A percentile compares a stretch with the other conserved stretches of the same genome.
These are phyloP conservation scores for Picea glauca DNA, from an alignment of 75 land plant genomes.

Conservation along the genomic window DNA sequence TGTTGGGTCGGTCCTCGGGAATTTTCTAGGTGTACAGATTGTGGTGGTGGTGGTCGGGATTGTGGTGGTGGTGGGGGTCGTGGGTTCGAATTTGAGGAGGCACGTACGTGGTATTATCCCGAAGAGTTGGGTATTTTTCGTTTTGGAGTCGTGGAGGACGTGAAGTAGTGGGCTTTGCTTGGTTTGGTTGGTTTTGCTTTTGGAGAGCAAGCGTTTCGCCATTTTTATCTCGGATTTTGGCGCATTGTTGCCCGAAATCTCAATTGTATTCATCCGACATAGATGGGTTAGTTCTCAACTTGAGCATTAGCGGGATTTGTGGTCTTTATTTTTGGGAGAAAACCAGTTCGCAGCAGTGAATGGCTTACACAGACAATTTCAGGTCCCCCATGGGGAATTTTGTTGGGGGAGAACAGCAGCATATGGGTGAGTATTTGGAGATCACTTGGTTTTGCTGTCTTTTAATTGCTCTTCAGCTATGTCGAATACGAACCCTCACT, in stretches of 20 bases:
- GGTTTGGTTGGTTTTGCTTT: not conserved
- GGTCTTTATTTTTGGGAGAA: not conserved
- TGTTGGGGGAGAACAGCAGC: no score
- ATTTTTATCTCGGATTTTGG: no score
- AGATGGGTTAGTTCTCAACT: conserved; percentile 3
- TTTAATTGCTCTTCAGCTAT: no score
- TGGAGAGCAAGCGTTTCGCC: not conserved
- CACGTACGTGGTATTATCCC: not conserved
- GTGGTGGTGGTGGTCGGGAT: not conserved
- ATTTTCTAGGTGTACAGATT: not conserved
- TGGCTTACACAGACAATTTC: conserved; percentile 6
- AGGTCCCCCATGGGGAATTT: not conserved
- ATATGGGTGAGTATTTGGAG: no score
- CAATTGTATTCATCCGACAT: not conserved
- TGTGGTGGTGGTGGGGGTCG: not conserved
- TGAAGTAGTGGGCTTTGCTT: not conserved
- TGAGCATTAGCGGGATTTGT: no score
- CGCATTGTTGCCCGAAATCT: not conserved
- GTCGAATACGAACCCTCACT: no score
- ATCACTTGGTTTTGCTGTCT: no score
- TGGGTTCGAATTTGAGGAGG: not conserved
- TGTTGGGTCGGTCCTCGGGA: not conserved
- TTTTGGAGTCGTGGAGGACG: not conserved
- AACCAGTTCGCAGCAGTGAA: not conserved
- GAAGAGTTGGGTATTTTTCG: no score